phyloP scores from a whole-genome alignment of 169 alveolate species.

The Eimeria acervulina region DNA sequence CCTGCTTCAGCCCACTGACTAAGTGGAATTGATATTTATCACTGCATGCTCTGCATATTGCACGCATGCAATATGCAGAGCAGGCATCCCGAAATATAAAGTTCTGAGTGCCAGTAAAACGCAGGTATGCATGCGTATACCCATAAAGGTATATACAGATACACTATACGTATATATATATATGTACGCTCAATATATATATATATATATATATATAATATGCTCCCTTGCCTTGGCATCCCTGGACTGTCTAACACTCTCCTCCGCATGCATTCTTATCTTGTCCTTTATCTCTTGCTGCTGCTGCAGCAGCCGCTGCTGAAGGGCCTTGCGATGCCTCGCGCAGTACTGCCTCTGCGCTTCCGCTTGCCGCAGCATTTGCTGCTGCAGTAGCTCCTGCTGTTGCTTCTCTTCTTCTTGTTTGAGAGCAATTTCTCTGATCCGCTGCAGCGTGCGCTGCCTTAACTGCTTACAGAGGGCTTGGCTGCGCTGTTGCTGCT shows the following conservation, averaged over 20 bases:
- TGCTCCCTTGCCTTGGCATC: constrained; percentile 60
- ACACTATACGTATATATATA: not conserved
- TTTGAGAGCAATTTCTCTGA: constrained; percentile 31
- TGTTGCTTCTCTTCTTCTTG: constrained; percentile 59
- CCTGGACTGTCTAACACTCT: constrained; percentile 70
- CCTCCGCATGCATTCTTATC: constrained; percentile 70
- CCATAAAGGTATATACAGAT: not conserved
- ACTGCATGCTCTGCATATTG: not conserved
- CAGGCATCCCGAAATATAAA: not conserved
- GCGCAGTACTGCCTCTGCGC: constrained; percentile 51
- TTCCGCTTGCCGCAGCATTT: constrained; percentile 48
- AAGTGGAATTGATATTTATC: not conserved
- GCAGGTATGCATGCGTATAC: not conserved
- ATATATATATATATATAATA: not conserved
- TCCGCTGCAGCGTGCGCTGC: constrained; percentile 57
- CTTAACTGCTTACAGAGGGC: constrained; percentile 10
- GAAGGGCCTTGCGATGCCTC: constrained; percentile 56
- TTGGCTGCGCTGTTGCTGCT: constrained; percentile 66
- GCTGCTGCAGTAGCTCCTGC: constrained; percentile 55
- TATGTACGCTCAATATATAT: no score
- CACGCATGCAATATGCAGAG: not conserved
- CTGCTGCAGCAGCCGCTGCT: constrained; percentile 61
- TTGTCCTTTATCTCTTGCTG: constrained; percentile 47
- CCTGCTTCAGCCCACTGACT: not conserved
- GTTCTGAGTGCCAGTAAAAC: not conserved